Conservation (phyloP, 495 filamentous ascomycete genomes). For the Penicillium alfredii region DNA sequence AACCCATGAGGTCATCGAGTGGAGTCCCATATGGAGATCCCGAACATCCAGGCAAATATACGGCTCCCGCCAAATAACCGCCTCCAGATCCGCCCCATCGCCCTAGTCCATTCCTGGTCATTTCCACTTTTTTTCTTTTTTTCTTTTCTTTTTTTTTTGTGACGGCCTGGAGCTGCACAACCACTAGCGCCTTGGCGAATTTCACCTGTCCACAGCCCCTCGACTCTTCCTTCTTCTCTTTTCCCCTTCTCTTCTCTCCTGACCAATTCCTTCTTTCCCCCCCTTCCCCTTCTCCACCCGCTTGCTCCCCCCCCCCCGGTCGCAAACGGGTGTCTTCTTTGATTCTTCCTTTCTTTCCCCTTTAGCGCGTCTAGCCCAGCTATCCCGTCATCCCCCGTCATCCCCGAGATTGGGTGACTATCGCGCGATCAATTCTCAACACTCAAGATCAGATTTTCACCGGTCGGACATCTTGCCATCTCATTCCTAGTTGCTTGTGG, state of each 20-base stretch:
- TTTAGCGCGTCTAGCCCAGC: constrained; percentile 1
- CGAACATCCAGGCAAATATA: constrained; percentile 4
- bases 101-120: constrained; percentile 34
- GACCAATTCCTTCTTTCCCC: constrained; percentile 7
- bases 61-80: constrained; percentile 19
- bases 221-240: constrained; percentile 26
- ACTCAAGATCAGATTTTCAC: too few species aligned
- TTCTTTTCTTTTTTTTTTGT: constrained; percentile 26
- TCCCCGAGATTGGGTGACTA: too few species aligned
- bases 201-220: constrained; percentile 46
- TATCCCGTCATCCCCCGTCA: constrained; percentile 3
- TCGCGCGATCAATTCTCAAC: too few species aligned
- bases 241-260: constrained; percentile 5
- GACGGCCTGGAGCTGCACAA: constrained; percentile 41
- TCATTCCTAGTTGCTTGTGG: too few species aligned
- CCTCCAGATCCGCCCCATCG: constrained; percentile 40
- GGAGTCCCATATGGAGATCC: too few species aligned
- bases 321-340: constrained; percentile 2
- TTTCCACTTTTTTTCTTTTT: constrained; percentile 29
- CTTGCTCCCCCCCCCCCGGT: constrained; percentile 3
- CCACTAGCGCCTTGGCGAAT: constrained; percentile 44
- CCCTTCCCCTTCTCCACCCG: constrained; percentile 10
- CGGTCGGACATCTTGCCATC: too few species aligned
- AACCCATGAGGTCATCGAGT: too few species aligned
- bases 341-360: background rate